Evolutionary conservation across 2,329 filamentous ascomycete genomes (phyloP).

Genomic region (Pseudogymnoascus sp.): DNA sequence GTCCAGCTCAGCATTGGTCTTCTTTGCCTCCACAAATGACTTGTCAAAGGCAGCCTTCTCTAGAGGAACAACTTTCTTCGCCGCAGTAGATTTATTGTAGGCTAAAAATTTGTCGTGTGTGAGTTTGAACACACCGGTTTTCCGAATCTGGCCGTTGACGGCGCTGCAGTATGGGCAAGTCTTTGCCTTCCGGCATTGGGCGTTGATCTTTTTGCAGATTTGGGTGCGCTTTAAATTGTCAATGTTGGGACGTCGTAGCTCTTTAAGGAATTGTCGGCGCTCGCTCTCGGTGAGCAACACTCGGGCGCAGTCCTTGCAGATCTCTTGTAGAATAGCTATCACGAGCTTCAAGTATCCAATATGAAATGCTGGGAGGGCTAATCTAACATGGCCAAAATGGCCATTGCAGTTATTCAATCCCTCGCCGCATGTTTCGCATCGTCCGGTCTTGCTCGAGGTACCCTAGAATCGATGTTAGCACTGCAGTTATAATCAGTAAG

Average conservation of each 20-base stretch:
- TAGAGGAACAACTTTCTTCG: conserved; percentile 72
- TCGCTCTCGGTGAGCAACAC: conserved; percentile 77
- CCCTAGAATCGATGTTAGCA: conserved; percentile 39
- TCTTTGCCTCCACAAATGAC: conserved; percentile 74
- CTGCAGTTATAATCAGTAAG: conserved; percentile 12
- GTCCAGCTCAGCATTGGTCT: conserved; percentile 72
- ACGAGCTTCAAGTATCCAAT: conserved; percentile 94
- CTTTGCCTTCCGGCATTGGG: conserved; percentile 81
- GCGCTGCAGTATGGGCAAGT: conserved; percentile 71
- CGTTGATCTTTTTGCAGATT: conserved; percentile 80
- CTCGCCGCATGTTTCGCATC: conserved; percentile 76
- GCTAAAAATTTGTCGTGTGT: conserved; percentile 85
- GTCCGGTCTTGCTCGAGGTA: conserved; percentile 73
- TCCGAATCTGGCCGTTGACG: conserved; percentile 86
- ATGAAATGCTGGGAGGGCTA: conserved; percentile 88
- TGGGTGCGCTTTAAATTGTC: conserved; percentile 80
- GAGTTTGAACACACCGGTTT: conserved; percentile 85
- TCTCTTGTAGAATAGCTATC: conserved; percentile 83
- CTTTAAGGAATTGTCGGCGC: conserved; percentile 66
- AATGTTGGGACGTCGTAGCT: conserved; percentile 70
- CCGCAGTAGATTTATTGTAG: conserved; percentile 81
- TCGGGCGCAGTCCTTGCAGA: conserved; percentile 88
- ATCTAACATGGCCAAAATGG: conserved; percentile 87
- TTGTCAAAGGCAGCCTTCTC: conserved; percentile 79
- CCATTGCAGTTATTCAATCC: conserved; percentile 79